Evolutionary conservation across 2,329 filamentous ascomycete species (phyloP), one percentile per base, ranked within the genome.

Genomic region (Fusarium luffae): DNA sequence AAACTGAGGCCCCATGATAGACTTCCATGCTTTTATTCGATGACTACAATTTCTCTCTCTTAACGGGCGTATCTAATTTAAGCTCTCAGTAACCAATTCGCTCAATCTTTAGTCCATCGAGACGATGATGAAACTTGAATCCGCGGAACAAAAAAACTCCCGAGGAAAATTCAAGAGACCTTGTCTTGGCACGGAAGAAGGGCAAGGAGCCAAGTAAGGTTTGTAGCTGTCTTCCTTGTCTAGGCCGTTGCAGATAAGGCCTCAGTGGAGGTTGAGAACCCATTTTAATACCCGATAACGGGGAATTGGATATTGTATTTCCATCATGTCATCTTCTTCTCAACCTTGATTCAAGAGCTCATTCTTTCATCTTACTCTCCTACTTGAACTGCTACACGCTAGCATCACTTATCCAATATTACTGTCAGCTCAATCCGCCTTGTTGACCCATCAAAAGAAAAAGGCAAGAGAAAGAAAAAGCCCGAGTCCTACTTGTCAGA

Each of bases 131-230:
- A 49, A 55, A 55, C 30, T 55, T 11, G 23, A 19, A 63, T 59
- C 51, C 54, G 54, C 62, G 54, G 56, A 63, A 48, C 55, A 44
- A 70, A 47, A 27, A 32, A 34, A 27, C 19, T 47, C 51, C 41
- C 46, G 40, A 57, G 19, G 42, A 59, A 58, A 28, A 51, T 21
- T 49, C 37, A 61, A 66, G 61, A 42, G 42, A 37, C 34, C 42
- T 44, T 27, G 54, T 48, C 63, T 66, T 66, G 63, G 63, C 63
- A 49, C 42, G 41, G 34, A 50, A 44, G 23, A 56, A 44, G 47
- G 49, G 49, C 66, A 70, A 61, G 44, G 66, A 69, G 52, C 63
- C 54, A 63, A 52, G 66, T 55, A 47, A 42, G 54, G 51, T 58
- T 44, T 47, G 27, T 46, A 55, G 23, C 46, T 52, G 46, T 40